Evolutionary conservation across 2,329 filamentous ascomycete genomes (phyloP), one percentile per base, ranked within the genome.

Genomic region (Aaosphaeria arxii): DNA sequence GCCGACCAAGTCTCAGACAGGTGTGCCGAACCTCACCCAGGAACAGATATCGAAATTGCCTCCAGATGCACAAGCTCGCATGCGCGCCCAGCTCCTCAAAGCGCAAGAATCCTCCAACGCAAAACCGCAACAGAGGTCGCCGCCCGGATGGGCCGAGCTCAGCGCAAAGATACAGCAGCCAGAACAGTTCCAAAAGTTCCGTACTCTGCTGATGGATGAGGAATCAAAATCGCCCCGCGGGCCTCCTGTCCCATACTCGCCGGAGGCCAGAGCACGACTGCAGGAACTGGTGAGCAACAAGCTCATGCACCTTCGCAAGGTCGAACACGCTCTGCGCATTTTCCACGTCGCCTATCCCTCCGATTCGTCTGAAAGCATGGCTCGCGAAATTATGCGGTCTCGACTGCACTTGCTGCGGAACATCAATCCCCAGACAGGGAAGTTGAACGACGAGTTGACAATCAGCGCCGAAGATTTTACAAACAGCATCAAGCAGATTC

Each of bases 31-130:
- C 32, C 51, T 64, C 6, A 65, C 65, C 1, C 62, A 59, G 29
- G 61, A 67, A 49, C 67, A 71, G 41, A 59, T 71, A 46, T 61
- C 59, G 3, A 62, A 62, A 35, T 53, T 71, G 29, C 63, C 56
- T 31, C 63, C 64, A 7, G 49, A 59, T 35, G 66, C 69, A 41
- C 66, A 69, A 45, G 55, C 58, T 39, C 61, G 63, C 24, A 57
- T 65, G 42, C 64, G 58, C 40, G 59, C 59, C 11, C 64, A 68
- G 36, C 49, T 70, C 11, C 51, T 67, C 38, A 67, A 64, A 46
- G 66, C 64, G 3, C 66, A 30, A 30, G 9, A 70, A 45, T 62
- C 66, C 49, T 54, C 61, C 17, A 62, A 63, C 5, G 55, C 56
- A 40, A 63, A 60, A 51, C 63, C 65, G 54, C 43, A 7, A 24